Base-by-base conservation (phyloP, 768 basidiomycete species). In the Trichaptum fuscoviolaceum region DNA sequence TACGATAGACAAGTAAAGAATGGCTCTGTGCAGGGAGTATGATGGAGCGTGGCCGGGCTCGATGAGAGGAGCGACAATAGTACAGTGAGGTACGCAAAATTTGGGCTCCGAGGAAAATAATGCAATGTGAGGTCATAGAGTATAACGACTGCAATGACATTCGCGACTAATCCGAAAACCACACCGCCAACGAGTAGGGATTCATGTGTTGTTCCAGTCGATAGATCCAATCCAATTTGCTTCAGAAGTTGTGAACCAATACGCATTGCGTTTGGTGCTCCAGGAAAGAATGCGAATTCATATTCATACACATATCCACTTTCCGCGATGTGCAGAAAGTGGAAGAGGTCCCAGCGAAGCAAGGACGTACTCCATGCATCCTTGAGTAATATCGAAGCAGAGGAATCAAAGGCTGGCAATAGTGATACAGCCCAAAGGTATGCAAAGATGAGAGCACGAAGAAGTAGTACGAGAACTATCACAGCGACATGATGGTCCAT, bases 271-370 rank as follows among this genome's bases (percentile, higher is more conserved):
- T 78, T 71, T 2, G 92, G 84, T 26, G 85, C 75, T 5, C 85
- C 92, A 1, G 93, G 91, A 68, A 94, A 84, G 75, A 94, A 99
- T 0, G 96, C 96, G 84, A 91, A 92, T 69, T 92, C 82, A 71
- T 96, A 84, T 73, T 99, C 96, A 73, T 86, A 87, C 0, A 68
- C 67, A 70, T 89, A 83, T 9, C 85, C 83, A 12, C 83, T 67
- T 27, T 80, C 71, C 0, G 93, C 92, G 64, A 93, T 85, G 70
- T 84, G 82, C 7, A 80, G 70, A 75, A 95, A 98, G 76, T 97
- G 90, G 69, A 98, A 83, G 1, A 82, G 81, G 73, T 99, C 96
- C 97, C 96, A 99, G 70, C 95, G 86, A 10, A 95, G 78, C 2
- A 87, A 73, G 0, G 80, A 60, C 20, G 64, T 63, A 1, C 58